Conservation (phyloP, 2,329 filamentous ascomycete species). For the Trichoderma endophyticum region DNA sequence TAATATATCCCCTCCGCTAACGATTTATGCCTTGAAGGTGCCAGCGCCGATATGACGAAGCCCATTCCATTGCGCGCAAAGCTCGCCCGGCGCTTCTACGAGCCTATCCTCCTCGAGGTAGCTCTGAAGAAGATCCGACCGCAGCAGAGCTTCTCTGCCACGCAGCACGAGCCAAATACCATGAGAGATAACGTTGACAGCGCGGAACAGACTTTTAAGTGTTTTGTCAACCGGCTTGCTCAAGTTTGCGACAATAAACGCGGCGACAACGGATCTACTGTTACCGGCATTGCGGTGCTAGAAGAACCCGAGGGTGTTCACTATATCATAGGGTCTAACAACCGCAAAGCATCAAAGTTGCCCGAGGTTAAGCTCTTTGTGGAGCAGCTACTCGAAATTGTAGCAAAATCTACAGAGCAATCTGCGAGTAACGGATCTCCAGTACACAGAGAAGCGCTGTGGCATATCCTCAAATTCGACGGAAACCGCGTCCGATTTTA, state of each 20-base stretch:
- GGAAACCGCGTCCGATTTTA: conserved; percentile 22
- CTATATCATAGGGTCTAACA: conserved; percentile 34
- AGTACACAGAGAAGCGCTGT: background rate
- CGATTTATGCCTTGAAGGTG: background rate
- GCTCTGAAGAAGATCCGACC: conserved; percentile 24
- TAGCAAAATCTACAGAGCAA: conserved; percentile 8
- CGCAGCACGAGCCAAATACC: background rate
- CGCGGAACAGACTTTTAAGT: conserved; percentile 26
- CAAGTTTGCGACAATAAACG: conserved; percentile 31
- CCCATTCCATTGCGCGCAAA: conserved; percentile 19
- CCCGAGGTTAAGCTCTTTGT: conserved; percentile 12
- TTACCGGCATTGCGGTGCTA: conserved; percentile 32
- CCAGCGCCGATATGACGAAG: background rate
- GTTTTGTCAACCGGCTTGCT: conserved; percentile 32
- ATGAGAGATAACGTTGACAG: conserved; percentile 7
- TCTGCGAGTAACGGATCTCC: rapidly evolving
- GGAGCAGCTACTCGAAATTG: conserved; percentile 12
- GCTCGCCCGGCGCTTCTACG: conserved; percentile 29
- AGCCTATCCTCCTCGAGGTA: conserved; percentile 28
- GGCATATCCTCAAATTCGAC: conserved; percentile 25
- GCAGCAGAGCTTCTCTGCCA: background rate
- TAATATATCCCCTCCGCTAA: background rate
- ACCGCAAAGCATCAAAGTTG: conserved; percentile 8
- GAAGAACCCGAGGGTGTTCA: conserved; percentile 27
- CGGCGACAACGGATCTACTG: conserved; percentile 26